These are phyloP conservation scores for Colletotrichum plurivorum DNA, from an alignment of 2,329 filamentous ascomycete genomes.

Conservation along the genomic window DNA sequence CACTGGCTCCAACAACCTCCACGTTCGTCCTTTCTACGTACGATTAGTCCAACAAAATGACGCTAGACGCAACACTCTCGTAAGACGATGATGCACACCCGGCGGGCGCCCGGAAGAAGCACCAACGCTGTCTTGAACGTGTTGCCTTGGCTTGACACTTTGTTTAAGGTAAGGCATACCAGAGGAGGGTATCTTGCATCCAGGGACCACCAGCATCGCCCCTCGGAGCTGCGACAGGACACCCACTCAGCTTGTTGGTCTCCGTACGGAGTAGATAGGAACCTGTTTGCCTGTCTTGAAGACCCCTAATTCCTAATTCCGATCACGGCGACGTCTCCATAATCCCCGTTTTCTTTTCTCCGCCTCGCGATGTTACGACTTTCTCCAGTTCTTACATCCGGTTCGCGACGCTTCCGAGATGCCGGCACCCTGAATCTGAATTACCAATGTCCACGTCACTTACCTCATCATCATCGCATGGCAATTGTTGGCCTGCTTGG, in stretches of 20 bases:
- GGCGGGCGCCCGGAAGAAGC: slow-evolving; percentile 20
- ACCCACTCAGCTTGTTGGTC: no score
- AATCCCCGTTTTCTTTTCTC: slow-evolving; percentile 20
- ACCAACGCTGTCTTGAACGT: slow-evolving; percentile 14
- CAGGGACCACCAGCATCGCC: slow-evolving; percentile 1
- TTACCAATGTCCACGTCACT: neutral
- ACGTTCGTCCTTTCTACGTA: slow-evolving; percentile 12
- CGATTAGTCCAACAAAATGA: slow-evolving; percentile 27
- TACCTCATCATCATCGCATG: neutral
- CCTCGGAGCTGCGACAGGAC: neutral
- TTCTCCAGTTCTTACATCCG: slow-evolving; percentile 16
- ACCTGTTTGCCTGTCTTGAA: neutral
- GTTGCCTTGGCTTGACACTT: slow-evolving; percentile 8
- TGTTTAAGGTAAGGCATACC: slow-evolving; percentile 7
- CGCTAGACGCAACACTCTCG: slow-evolving; percentile 30
- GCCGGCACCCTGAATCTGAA: neutral
- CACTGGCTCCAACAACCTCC: slow-evolving; percentile 16
- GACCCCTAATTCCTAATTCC: slow-evolving; percentile 32
- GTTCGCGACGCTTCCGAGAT: slow-evolving; percentile 13
- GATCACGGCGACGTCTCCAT: slow-evolving; percentile 8
- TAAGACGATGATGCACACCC: slow-evolving; percentile 34
- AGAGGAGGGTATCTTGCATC: slow-evolving; percentile 7
- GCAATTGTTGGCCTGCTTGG: neutral
- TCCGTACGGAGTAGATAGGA: no score
- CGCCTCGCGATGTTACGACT: slow-evolving; percentile 10